Evolutionary conservation across 1,284 basidiomycete genomes (phyloP).

Genomic region (Trametes versicolor): DNA sequence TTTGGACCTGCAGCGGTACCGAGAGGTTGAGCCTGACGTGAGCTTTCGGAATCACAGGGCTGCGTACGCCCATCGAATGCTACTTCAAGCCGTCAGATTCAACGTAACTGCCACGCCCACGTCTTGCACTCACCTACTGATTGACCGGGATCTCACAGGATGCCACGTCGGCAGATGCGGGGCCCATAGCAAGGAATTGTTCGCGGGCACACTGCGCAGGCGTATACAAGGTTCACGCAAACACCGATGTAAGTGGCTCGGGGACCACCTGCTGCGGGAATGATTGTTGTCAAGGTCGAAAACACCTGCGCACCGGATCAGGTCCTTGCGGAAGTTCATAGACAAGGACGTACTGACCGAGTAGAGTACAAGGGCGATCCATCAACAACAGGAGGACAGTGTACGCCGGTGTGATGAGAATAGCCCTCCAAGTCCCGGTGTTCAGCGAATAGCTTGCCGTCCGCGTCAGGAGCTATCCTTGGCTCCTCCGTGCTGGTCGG

Average conservation of each 20-base stretch:
- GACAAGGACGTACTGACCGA: neutral
- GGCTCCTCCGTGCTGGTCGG: neutral
- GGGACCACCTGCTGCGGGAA: too few species aligned
- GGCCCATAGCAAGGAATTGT: neutral
- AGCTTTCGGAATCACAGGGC: too few species aligned
- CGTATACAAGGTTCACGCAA: neutral
- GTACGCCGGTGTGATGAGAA: neutral
- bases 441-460: neutral
- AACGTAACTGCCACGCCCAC: too few species aligned
- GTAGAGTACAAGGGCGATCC: constrained; percentile 3
- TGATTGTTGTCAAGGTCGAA: constrained; percentile 4
- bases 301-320: neutral
- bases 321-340: neutral
- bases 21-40: too few species aligned
- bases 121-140: neutral
- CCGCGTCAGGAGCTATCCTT: neutral
- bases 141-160: neutral
- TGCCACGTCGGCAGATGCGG: neutral
- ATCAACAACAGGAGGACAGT: neutral
- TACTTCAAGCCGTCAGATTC: too few species aligned
- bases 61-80: too few species aligned
- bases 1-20: too few species aligned
- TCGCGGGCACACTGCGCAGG: too few species aligned
- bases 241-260: neutral
- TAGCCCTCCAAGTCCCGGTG: neutral